Conservation (phyloP, 1,139 yeast genomes). For the Sugiyamaella neomexicana region DNA sequence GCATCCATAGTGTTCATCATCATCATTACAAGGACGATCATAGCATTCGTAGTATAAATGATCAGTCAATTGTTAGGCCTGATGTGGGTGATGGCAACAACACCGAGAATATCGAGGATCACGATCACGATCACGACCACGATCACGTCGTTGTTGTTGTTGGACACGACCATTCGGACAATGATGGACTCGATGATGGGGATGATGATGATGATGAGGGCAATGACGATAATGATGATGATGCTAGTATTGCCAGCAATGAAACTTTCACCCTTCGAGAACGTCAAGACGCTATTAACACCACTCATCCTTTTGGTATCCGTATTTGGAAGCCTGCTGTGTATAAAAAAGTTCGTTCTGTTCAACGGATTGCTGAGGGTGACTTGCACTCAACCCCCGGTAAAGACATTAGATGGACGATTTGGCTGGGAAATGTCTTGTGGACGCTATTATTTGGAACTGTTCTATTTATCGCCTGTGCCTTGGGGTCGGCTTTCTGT, state of each 20-base stretch:
- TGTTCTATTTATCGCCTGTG: constrained; percentile 55
- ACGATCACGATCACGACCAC: too few relatives aligned
- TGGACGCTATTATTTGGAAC: constrained; percentile 80
- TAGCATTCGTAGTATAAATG: constrained; percentile 5
- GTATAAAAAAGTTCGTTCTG: constrained; percentile 89
- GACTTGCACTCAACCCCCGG: constrained; percentile 83
- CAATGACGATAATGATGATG: constrained; percentile 41
- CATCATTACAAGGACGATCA: constrained; percentile 6
- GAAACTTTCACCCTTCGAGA: constrained; percentile 90
- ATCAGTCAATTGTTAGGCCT: not conserved
- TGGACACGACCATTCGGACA: too few relatives aligned
- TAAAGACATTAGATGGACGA: constrained; percentile 58
- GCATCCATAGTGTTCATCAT: constrained; percentile 6
- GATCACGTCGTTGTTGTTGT: too few relatives aligned
- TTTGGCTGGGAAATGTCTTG: constrained; percentile 66
- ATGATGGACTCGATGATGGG: constrained; percentile 25
- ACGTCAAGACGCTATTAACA: constrained; percentile 93
- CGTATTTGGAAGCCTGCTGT: constrained; percentile 98
- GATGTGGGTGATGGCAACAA: constrained; percentile 11
- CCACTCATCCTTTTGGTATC: constrained; percentile 97
- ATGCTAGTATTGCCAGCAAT: constrained; percentile 48
- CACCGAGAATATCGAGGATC: constrained; percentile 6
- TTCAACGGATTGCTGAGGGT: constrained; percentile 85
- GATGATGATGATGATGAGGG: constrained; percentile 21
- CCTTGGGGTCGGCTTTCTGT: constrained; percentile 52